These are phyloP conservation scores for Populus pruinosa DNA, from an alignment of 345 rosid species.

Conservation along the genomic window DNA sequence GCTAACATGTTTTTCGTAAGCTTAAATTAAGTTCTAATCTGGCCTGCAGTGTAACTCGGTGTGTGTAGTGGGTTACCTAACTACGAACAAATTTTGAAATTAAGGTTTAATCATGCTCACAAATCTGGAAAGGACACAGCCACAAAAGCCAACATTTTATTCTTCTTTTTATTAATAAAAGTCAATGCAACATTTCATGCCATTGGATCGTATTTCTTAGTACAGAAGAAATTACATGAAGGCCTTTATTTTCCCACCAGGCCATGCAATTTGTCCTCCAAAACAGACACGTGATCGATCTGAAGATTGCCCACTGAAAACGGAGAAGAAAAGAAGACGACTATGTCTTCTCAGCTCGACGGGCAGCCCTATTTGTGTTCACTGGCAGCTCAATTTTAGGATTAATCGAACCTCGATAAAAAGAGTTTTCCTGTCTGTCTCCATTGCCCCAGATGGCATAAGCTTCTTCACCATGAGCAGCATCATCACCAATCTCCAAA, in stretches of 20 bases:
- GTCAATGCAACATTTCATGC: not conserved
- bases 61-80: too few species aligned
- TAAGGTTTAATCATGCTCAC: too few species aligned
- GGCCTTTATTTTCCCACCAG: not conserved
- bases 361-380: not conserved
- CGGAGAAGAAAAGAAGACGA: not conserved
- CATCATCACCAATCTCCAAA: slow-evolving; percentile 46
- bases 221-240: not conserved
- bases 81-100: too few species aligned
- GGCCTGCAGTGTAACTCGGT: fast-evolving
- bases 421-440: slow-evolving; percentile 27
- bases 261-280: not conserved
- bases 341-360: not conserved
- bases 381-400: slow-evolving; percentile 13
- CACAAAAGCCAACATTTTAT: too few species aligned
- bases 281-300: not conserved
- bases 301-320: not conserved
- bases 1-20: not conserved
- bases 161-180: too few species aligned
- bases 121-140: too few species aligned
- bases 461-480: slow-evolving; percentile 44
- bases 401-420: not conserved
- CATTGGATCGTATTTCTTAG: not conserved
- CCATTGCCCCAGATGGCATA: slow-evolving; percentile 35
- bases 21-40: too few species aligned